These are phyloP conservation scores for Silybum marianum DNA, from an alignment of 129 eudicot species.

Conservation along the genomic window DNA sequence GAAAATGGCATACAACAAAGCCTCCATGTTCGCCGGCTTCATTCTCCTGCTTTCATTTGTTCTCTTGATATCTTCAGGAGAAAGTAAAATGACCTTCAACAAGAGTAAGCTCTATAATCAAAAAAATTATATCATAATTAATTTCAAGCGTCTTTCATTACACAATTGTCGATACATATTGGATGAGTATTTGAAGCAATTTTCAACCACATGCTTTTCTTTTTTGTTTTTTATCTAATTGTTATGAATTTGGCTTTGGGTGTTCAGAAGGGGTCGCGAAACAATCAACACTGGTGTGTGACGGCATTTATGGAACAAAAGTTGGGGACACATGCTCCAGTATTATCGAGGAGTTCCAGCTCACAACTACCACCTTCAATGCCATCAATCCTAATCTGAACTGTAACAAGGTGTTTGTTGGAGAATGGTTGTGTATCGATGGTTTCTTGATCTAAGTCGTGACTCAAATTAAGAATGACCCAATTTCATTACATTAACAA, in stretches of 20 bases:
- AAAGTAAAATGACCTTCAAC: conserved; percentile 24
- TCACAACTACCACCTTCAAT: conserved; percentile 27
- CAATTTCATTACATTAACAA: neutral
- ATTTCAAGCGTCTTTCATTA: neutral
- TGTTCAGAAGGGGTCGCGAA: conserved; percentile 7
- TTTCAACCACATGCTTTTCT: neutral
- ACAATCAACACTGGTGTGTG: conserved; percentile 23
- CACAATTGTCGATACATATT: neutral
- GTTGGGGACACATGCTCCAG: conserved; percentile 41
- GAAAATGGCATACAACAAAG: conserved; percentile 30
- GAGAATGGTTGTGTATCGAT: conserved; percentile 45
- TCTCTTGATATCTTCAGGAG: conserved; percentile 28
- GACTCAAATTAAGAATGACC: neutral
- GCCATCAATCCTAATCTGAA: conserved; percentile 41
- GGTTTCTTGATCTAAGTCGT: conserved; percentile 1
- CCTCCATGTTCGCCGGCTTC: conserved; percentile 2
- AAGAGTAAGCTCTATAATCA: conserved; percentile 14
- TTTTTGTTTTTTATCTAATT: too few species aligned
- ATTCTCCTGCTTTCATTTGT: conserved; percentile 22
- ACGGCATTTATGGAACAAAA: conserved; percentile 32
- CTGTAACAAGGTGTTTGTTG: conserved; percentile 41
- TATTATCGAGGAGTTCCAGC: conserved; percentile 25
- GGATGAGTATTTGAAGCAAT: neutral
- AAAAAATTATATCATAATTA: neutral
- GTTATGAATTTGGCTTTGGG: neutral